phyloP scores from a whole-genome alignment of 1,139 yeast genomes.

The Debaryomyces coudertii region DNA sequence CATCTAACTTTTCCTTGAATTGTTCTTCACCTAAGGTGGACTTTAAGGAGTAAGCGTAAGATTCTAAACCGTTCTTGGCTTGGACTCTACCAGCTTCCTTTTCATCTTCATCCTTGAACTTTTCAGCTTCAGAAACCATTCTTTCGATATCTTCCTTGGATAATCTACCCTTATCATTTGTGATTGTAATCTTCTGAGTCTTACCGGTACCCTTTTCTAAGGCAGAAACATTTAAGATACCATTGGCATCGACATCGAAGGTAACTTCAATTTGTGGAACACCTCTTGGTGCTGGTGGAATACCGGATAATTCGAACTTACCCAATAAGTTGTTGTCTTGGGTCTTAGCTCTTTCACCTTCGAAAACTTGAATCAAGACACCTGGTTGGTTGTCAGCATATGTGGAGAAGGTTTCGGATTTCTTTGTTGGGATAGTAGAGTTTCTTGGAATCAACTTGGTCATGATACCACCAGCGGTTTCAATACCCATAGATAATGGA shows the following conservation, averaged over 20 bases:
- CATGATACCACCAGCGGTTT: slow-evolving; percentile 98
- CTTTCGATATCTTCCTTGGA: slow-evolving; percentile 55
- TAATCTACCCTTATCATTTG: slow-evolving; percentile 56
- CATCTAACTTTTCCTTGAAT: slow-evolving; percentile 81
- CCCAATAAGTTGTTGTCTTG: slow-evolving; percentile 95
- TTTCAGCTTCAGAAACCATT: slow-evolving; percentile 55
- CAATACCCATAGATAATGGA: slow-evolving; percentile 94
- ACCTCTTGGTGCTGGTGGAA: slow-evolving; percentile 99
- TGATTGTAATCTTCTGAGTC: slow-evolving; percentile 53
- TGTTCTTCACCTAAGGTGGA: slow-evolving; percentile 78
- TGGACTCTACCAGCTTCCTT: slow-evolving; percentile 50
- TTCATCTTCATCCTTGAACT: slow-evolving; percentile 54
- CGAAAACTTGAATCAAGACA: slow-evolving; percentile 92
- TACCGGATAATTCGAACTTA: slow-evolving; percentile 92
- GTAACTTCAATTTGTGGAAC: slow-evolving; percentile 97
- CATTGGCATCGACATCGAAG: slow-evolving; percentile 92
- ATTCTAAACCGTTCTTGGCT: slow-evolving; percentile 88
- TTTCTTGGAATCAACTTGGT: slow-evolving; percentile 96
- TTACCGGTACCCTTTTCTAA: slow-evolving; percentile 94
- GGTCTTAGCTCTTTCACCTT: slow-evolving; percentile 96
- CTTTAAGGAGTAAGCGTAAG: slow-evolving; percentile 89
- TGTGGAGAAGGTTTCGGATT: slow-evolving; percentile 95
- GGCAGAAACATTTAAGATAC: slow-evolving; percentile 92
- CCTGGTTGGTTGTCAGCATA: slow-evolving; percentile 98
- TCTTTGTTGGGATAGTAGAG: slow-evolving; percentile 95